phyloP scores from a whole-genome alignment of 768 basidiomycete genomes.

The Phlegmacium glaucopus region DNA sequence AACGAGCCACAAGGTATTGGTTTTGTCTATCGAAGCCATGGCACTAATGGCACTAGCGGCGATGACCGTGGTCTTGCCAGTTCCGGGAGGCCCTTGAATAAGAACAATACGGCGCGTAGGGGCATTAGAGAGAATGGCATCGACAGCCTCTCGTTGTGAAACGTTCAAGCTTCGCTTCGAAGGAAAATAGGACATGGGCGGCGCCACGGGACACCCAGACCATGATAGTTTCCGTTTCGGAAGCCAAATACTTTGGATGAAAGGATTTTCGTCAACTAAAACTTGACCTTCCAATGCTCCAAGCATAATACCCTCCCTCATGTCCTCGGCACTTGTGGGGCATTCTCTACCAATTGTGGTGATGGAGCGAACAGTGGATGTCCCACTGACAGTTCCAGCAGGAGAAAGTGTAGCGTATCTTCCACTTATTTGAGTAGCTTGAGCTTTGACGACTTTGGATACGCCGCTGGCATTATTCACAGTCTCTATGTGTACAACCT shows the following conservation, averaged over 20 bases:
- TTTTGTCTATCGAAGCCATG: conserved; percentile 20
- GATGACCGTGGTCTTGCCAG: conserved; percentile 65
- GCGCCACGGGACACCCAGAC: neutral
- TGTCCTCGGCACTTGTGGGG: conserved; percentile 44
- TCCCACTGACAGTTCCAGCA: conserved; percentile 15
- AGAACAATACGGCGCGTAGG: conserved; percentile 26
- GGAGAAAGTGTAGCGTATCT: neutral
- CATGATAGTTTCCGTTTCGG: conserved; percentile 15
- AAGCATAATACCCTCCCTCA: conserved; percentile 23
- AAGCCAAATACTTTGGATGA: conserved; percentile 32
- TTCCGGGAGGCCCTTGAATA: conserved; percentile 56
- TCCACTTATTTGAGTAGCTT: neutral
- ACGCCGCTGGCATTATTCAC: neutral
- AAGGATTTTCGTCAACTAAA: conserved; percentile 29
- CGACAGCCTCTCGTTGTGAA: conserved; percentile 33
- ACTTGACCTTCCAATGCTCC: conserved; percentile 21
- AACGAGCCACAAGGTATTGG: conserved; percentile 53
- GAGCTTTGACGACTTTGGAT: neutral
- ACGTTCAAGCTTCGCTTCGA: conserved; percentile 25
- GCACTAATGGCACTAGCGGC: conserved; percentile 42
- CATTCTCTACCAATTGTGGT: conserved; percentile 44
- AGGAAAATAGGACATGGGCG: conserved; percentile 15
- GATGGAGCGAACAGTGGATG: conserved; percentile 30
- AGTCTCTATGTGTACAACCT: neutral
- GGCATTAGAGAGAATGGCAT: conserved; percentile 30